phyloP scores from a whole-genome alignment of 345 rosid genomes.

The Eucalyptus regnans region DNA sequence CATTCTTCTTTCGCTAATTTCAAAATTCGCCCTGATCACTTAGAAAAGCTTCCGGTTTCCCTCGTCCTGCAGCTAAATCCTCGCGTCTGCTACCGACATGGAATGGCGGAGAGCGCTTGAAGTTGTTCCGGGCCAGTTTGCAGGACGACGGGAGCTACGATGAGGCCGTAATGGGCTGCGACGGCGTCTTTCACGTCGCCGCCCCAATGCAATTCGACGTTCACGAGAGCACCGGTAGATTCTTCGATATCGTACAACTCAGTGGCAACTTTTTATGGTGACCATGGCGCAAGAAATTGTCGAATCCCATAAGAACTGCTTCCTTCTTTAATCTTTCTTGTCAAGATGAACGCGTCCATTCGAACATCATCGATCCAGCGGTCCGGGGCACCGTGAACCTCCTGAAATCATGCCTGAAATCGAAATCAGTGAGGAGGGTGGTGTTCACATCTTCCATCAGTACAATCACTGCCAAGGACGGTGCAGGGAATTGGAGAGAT shows the following conservation, averaged over 20 bases:
- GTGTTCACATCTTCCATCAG: constrained; percentile 86
- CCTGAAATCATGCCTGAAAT: constrained; percentile 58
- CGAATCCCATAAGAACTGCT: not conserved
- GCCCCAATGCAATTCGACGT: constrained; percentile 63
- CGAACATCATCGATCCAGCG: constrained; percentile 54
- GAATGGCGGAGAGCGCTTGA: constrained; percentile 29
- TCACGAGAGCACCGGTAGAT: constrained; percentile 25
- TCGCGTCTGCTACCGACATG: constrained; percentile 24
- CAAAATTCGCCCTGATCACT: not conserved
- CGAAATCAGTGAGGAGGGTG: constrained; percentile 57
- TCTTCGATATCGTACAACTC: no score
- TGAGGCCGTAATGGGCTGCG: constrained; percentile 60
- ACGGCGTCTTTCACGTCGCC: constrained; percentile 84
- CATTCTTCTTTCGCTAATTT: not conserved
- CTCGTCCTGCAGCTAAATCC: constrained; percentile 25
- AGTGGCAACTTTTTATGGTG: not conserved
- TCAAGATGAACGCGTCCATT: constrained; percentile 38
- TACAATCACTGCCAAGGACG: constrained; percentile 59
- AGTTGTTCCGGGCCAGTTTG: constrained; percentile 64
- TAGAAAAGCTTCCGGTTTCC: not conserved
- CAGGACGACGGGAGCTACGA: constrained; percentile 69
- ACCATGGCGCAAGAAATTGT: not conserved
- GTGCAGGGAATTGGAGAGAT: constrained; percentile 36
- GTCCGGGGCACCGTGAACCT: constrained; percentile 55
- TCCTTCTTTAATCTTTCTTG: not conserved